A percentile compares a stretch with the other conserved stretches of the same genome.
Conservation (phyloP, 164 flowering plant genomes). For the Liriodendron chinense region DNA sequence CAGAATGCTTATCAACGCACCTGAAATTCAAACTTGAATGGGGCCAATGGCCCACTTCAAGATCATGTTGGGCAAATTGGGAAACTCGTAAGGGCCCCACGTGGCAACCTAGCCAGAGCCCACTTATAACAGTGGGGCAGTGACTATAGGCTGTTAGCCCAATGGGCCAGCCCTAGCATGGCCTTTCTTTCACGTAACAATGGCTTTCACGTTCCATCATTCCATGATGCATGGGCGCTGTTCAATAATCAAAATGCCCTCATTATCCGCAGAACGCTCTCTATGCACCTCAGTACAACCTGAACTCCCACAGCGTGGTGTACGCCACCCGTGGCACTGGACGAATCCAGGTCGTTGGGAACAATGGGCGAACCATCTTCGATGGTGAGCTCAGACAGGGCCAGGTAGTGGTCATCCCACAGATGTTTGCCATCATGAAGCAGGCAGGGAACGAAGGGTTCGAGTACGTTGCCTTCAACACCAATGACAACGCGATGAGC, state of each 20-base stretch:
- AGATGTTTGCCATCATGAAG: conserved; percentile 26
- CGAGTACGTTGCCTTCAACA: conserved; percentile 43
- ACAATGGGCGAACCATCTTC: conserved; percentile 20
- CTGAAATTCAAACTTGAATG: too few species aligned
- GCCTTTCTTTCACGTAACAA: neutral
- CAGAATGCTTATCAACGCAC: too few species aligned
- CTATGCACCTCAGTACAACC: conserved; percentile 33
- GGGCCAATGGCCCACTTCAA: too few species aligned
- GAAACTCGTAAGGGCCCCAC: too few species aligned
- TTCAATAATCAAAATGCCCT: neutral
- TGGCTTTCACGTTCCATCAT: neutral
- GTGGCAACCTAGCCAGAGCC: too few species aligned
- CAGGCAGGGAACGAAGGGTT: conserved; percentile 35
- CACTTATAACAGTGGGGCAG: neutral
- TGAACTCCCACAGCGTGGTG: conserved; percentile 33
- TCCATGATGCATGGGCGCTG: neutral
- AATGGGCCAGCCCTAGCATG: neutral
- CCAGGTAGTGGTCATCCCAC: conserved; percentile 43
- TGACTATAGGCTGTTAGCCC: neutral
- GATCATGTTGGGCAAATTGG: too few species aligned
- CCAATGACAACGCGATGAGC: conserved; percentile 27
- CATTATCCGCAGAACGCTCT: conserved; percentile 31
- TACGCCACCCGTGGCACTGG: conserved; percentile 36
- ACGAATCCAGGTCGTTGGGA: conserved; percentile 29
- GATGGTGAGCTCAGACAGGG: conserved; percentile 30